Base-by-base conservation (phyloP, 208 protist species). In the Herpetomonas muscarum region DNA sequence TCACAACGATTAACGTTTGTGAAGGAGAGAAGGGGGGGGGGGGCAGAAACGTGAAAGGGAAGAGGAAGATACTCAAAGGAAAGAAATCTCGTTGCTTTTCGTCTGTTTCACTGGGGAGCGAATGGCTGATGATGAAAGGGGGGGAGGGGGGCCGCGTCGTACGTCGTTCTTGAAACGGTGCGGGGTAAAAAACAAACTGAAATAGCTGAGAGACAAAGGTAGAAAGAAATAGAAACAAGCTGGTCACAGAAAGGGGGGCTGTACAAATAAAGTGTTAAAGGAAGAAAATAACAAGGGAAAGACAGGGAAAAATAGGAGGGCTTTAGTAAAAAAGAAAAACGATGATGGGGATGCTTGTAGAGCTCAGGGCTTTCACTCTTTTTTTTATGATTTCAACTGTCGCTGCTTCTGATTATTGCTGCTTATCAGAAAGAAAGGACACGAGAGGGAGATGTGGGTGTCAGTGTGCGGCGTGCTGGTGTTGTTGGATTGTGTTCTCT, bases 241-340 rank as follows among this genome's bases (percentile, higher is more conserved):
- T n/a, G n/a, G n/a, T 19, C 39, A n/a, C 56, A 29, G 19, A 60
- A 4, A 15, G 36, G 15, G 6, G 46, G 1, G 46, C 36, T 19
- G 24, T 39, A 5, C 22, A 34, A 48, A 52, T 56, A 53, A 29
- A n/a, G n/a, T 12, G 32, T 25, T 44, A 25, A 30, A 62, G 1
- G 15, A 50, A 71, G 55, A 64, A 51, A 2, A 64, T 51, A 64
- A 53, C 54, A 28, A 61, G 51, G 32, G 21, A 53, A 44, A 54
- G 28, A 9, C 25, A 13, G 36, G 30, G 15, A 52, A 19, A 58
- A 66, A 53, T 9, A 41, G 39, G n/a, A n/a, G n/a, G n/a, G n/a
- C n/a, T n/a, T n/a, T n/a, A n/a, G n/a, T n/a, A 50, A 52, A 53
- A 67, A 45, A 67, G 54, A 67, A 50, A 39, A 51, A 28, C 50